These are phyloP conservation scores for Bryoglossum gracile DNA, from an alignment of 495 filamentous ascomycete genomes.

Conservation along the genomic window DNA sequence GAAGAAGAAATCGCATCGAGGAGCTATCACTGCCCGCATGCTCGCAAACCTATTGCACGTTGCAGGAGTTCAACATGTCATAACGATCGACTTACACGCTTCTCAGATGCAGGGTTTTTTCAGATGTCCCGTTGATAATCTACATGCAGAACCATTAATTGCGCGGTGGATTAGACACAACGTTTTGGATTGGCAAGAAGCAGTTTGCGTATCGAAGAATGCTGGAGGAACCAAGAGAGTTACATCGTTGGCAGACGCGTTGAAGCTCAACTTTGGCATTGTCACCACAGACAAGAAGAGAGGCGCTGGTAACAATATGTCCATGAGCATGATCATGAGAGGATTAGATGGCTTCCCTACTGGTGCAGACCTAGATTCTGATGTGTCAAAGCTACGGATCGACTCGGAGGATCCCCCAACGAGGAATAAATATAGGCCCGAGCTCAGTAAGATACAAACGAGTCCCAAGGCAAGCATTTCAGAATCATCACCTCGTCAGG, in stretches of 20 bases:
- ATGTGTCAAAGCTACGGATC: conserved; percentile 35
- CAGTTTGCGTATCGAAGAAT: conserved; percentile 97
- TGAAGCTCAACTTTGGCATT: conserved; percentile 96
- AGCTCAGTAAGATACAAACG: conserved; percentile 4
- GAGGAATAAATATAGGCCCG: conserved; percentile 1
- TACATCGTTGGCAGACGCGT: conserved; percentile 89
- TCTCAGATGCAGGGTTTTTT: conserved; percentile 99
- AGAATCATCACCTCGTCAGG: conserved; percentile 5
- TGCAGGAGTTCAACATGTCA: conserved; percentile 92
- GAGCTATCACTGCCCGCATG: conserved; percentile 95
- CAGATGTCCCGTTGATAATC: conserved; percentile 93
- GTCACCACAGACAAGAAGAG: conserved; percentile 89
- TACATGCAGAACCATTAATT: conserved; percentile 92
- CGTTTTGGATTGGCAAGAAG: conserved; percentile 78
- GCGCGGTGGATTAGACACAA: conserved; percentile 92
- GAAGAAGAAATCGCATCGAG: conserved; percentile 96
- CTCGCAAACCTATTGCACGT: conserved; percentile 88
- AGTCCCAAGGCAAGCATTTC: not conserved
- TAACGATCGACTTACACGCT: conserved; percentile 93
- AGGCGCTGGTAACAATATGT: conserved; percentile 50
- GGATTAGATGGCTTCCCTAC: conserved; percentile 25
- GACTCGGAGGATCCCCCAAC: conserved; percentile 19
- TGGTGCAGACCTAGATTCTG: conserved; percentile 29
- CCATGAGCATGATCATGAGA: conserved; percentile 58
- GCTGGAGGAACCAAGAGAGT: conserved; percentile 93